These are phyloP conservation scores for Myxozyma udenii DNA, from an alignment of 805 yeast species.

Conservation along the genomic window DNA sequence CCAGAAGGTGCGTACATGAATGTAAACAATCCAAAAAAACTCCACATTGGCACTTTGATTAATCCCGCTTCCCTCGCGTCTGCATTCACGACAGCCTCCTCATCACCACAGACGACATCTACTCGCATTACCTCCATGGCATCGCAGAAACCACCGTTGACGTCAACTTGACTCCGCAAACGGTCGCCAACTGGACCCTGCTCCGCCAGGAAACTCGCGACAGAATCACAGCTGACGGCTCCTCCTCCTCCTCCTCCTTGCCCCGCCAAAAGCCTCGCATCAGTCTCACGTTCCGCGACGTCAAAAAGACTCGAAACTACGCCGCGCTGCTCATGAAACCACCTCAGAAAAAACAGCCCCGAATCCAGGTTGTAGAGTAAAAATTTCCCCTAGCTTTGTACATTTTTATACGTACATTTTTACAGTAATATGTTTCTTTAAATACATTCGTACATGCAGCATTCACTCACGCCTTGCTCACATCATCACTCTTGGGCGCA, in stretches of 20 bases:
- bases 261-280: constrained; percentile 1
- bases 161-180: constrained; percentile 4
- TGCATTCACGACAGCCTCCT: constrained; percentile 13
- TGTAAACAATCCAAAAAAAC: too few relatives aligned
- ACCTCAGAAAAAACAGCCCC: too few relatives aligned
- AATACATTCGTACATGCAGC: too few relatives aligned
- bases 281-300: constrained; percentile 28
- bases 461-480: too few relatives aligned
- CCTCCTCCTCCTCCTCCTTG: background rate
- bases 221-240: constrained; percentile 1
- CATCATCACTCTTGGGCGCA: background rate
- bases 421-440: too few relatives aligned
- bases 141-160: constrained; percentile 18
- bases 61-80: too few relatives aligned
- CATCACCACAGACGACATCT: constrained; percentile 18
- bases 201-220: constrained; percentile 8
- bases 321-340: constrained; percentile 4
- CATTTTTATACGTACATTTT: too few relatives aligned
- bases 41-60: background rate
- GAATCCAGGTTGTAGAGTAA: too few relatives aligned
- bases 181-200: constrained; percentile 21
- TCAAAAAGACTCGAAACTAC: constrained; percentile 17
- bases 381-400: too few relatives aligned
- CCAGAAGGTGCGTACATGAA: constrained; percentile 22
- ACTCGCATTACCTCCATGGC: constrained; percentile 22